Evolutionary conservation across 441 rosid species (phyloP).

Genomic region (Dalechampia spathulata): DNA sequence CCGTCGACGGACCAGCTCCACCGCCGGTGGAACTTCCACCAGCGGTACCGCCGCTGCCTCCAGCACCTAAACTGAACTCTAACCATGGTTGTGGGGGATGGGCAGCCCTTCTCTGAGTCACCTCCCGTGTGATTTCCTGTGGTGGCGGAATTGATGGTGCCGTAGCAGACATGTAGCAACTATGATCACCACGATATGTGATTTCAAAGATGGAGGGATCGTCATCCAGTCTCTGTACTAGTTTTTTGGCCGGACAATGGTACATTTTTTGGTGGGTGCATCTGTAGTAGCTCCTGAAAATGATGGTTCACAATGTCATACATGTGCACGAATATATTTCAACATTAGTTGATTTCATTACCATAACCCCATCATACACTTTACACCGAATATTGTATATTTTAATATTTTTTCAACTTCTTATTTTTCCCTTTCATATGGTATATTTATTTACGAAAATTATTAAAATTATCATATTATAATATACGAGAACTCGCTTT

Average conservation of each 20-base stretch:
- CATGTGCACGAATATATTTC: no score
- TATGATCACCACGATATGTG: slow-evolving; percentile 55
- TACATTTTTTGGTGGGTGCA: slow-evolving; percentile 84
- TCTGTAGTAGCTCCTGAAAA: slow-evolving; percentile 64
- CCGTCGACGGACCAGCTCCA: slow-evolving; percentile 25
- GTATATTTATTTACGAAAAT: no score
- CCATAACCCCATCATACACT: no score
- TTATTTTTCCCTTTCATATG: no score
- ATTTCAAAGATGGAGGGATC: slow-evolving; percentile 57
- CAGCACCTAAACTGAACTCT: slow-evolving; percentile 25
- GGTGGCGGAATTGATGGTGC: slow-evolving; percentile 34
- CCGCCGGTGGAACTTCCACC: slow-evolving; percentile 3
- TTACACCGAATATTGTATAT: no score
- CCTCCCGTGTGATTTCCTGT: slow-evolving; percentile 2
- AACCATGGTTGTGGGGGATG: slow-evolving; percentile 25
- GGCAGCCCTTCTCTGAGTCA: slow-evolving; percentile 11
- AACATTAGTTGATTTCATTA: no score
- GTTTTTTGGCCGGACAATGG: slow-evolving; percentile 80
- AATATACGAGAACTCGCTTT: no score
- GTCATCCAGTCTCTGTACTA: slow-evolving; percentile 62
- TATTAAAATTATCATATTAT: no score
- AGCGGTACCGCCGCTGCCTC: slow-evolving; percentile 5
- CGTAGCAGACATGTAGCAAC: slow-evolving; percentile 58
- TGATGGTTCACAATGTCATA: background rate
- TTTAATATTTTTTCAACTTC: no score